Percentiles rank a stretch among this genome's conserved stretches.
Conservation (phyloP, 2,329 filamentous ascomycete species). For the Alternaria gaisen region DNA sequence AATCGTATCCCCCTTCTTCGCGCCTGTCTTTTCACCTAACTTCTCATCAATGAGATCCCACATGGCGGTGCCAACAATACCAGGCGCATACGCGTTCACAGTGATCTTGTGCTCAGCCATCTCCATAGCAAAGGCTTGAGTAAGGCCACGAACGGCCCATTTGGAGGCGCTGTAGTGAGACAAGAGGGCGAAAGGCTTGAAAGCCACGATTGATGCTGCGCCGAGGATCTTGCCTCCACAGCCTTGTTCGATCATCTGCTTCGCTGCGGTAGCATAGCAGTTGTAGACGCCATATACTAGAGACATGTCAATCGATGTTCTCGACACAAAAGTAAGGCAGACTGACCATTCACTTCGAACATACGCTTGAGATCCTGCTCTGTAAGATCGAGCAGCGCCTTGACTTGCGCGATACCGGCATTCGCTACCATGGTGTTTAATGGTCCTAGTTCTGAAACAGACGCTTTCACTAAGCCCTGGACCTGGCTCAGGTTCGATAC, state of each 20-base stretch:
- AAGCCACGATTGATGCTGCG: conserved; percentile 63
- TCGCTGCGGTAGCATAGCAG: conserved; percentile 69
- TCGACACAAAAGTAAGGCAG: background rate
- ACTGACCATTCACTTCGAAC: conserved; percentile 66
- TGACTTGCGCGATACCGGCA: conserved; percentile 68
- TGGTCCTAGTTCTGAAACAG: conserved; percentile 64
- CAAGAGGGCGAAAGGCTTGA: conserved; percentile 67
- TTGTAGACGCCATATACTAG: conserved; percentile 69
- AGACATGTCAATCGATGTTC: background rate
- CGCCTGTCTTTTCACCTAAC: conserved; percentile 62
- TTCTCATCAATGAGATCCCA: conserved; percentile 74
- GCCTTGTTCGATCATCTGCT: conserved; percentile 71
- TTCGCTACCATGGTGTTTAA: conserved; percentile 66
- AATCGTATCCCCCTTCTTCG: conserved; percentile 63
- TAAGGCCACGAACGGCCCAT: conserved; percentile 72
- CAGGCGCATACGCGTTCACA: conserved; percentile 72
- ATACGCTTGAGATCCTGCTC: conserved; percentile 66
- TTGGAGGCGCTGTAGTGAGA: conserved; percentile 72
- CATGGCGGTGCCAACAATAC: conserved; percentile 73
- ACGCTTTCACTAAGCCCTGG: conserved; percentile 60
- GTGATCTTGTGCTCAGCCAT: conserved; percentile 71
- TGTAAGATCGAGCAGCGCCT: conserved; percentile 64
- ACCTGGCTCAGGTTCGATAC: conserved; percentile 67
- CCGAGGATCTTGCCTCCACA: conserved; percentile 60
- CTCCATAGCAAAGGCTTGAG: conserved; percentile 72